Conservation (phyloP, 805 yeast species). For the Wickerhamiella siamensis region DNA sequence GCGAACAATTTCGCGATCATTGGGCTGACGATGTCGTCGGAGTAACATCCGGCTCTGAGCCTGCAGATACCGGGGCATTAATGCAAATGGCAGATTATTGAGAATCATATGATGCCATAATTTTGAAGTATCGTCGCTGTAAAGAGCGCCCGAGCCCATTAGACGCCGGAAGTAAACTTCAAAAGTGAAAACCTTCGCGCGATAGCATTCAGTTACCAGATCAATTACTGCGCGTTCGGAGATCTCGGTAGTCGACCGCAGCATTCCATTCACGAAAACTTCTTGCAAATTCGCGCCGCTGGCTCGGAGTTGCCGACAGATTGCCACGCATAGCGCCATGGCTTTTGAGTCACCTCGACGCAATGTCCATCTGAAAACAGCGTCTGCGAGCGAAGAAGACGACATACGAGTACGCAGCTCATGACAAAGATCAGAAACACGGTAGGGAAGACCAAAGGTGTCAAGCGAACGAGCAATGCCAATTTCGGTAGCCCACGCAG, state of each 20-base stretch:
- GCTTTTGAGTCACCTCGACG: slow-evolving; percentile 7
- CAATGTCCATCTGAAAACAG: slow-evolving; percentile 12
- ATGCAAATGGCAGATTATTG: slow-evolving; percentile 23
- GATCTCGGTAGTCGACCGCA: background rate
- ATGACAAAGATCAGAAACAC: slow-evolving; percentile 10
- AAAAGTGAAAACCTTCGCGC: slow-evolving; percentile 36
- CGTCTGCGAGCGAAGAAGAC: slow-evolving; percentile 3
- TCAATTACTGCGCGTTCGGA: slow-evolving; percentile 15
- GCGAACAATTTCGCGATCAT: background rate
- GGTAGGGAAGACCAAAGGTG: slow-evolving; percentile 17
- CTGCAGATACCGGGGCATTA: slow-evolving; percentile 9
- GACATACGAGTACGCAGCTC: slow-evolving; percentile 6
- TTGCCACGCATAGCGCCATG: slow-evolving; percentile 9
- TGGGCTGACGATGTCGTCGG: slow-evolving; percentile 2
- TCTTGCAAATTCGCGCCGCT: slow-evolving; percentile 12
- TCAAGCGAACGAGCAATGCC: slow-evolving; percentile 19
- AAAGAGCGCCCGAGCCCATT: slow-evolving; percentile 76
- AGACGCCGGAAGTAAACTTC: slow-evolving; percentile 63
- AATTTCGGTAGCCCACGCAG: slow-evolving; percentile 10
- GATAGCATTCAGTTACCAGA: slow-evolving; percentile 38
- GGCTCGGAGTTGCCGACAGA: slow-evolving; percentile 12
- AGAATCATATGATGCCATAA: slow-evolving; percentile 34
- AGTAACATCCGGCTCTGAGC: slow-evolving; percentile 14
- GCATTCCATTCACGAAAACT: slow-evolving; percentile 6
- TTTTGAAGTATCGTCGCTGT: slow-evolving; percentile 32